phyloP scores from a whole-genome alignment of 768 basidiomycete species.

The Naganishia onofrii region DNA sequence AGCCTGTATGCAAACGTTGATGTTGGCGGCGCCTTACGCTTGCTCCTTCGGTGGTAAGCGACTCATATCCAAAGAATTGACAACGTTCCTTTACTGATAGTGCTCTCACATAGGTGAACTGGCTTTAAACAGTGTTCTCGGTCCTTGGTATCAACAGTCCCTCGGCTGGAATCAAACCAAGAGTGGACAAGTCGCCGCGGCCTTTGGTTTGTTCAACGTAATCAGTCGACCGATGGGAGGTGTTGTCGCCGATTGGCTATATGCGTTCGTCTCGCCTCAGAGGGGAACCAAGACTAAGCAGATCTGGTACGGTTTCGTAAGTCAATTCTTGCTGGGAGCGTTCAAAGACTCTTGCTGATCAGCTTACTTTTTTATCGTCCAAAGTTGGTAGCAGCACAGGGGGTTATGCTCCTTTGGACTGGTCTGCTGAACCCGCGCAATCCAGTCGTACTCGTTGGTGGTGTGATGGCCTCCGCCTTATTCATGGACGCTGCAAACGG shows the following conservation, averaged over 20 bases:
- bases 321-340: background rate
- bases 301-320: slow-evolving; percentile 28
- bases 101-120: slow-evolving; percentile 62
- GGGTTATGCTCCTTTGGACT: slow-evolving; percentile 28
- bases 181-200: slow-evolving; percentile 58
- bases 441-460: slow-evolving; percentile 13
- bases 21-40: slow-evolving; percentile 55
- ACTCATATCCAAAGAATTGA: slow-evolving; percentile 61
- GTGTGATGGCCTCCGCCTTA: slow-evolving; percentile 21
- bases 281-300: slow-evolving; percentile 28
- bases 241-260: slow-evolving; percentile 57
- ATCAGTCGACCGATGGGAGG: slow-evolving; percentile 59
- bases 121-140: slow-evolving; percentile 59
- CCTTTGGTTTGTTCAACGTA: slow-evolving; percentile 59
- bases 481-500: slow-evolving; percentile 30
- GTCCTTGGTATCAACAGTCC: slow-evolving; percentile 56
- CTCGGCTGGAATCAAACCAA: slow-evolving; percentile 58
- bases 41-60: slow-evolving; percentile 55
- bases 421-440: slow-evolving; percentile 22
- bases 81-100: slow-evolving; percentile 57
- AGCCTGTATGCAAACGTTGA: slow-evolving; percentile 43
- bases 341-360: background rate
- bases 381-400: slow-evolving; percentile 24
- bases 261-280: slow-evolving; percentile 38
- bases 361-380: background rate